Evolutionary conservation across 768 basidiomycete genomes (phyloP), one percentile per base, ranked within the genome.

Genomic region (Phallus indusiatus): DNA sequence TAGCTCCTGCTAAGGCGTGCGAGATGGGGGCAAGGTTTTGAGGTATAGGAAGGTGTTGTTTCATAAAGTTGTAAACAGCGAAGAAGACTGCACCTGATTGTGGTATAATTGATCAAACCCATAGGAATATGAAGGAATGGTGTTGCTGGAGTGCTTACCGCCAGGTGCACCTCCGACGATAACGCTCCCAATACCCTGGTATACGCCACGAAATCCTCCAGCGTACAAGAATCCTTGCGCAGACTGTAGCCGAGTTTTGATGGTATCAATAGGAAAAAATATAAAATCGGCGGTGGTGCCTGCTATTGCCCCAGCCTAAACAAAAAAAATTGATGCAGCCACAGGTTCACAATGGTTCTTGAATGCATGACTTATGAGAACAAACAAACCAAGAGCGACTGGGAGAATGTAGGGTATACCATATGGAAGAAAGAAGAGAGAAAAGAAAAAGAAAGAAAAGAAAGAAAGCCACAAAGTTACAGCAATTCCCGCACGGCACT

Each of bases 121-220:
- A 54, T 54, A 8, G 9, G 12, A n/a, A 42, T 4, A 14, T n/a
- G 14, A 3, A 3, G 4, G 50, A 54, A 56, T 28, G 17, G 17
- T 58, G 75, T 17, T 24, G 20, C 20, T 53, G 2, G 22, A n/a
- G 16, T 2, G 20, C 35, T 63, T 69, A 94, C 94, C 94, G 71
- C 94, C 94, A 0, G 95, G 95, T 17, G 94, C 93, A 67, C 93
- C 93, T n/a, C 95, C 95, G 20, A 97, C 85, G 3, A 91, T 82
- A 6, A 97, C 94, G 68, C 93, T 95, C 28, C 94, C 94, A 5
- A 99, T 75, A 9, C 95, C 95, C 64, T 88, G 87, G 74, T 99
- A 99, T 5, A 98, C 81, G 7, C 92, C 93, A 54, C 72, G 81
- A 71, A 97, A 90, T 0, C 94, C 95, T 17, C 95, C 95, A 1